Conservation (phyloP, 768 basidiomycete species). For the Trametes sanguinea region DNA sequence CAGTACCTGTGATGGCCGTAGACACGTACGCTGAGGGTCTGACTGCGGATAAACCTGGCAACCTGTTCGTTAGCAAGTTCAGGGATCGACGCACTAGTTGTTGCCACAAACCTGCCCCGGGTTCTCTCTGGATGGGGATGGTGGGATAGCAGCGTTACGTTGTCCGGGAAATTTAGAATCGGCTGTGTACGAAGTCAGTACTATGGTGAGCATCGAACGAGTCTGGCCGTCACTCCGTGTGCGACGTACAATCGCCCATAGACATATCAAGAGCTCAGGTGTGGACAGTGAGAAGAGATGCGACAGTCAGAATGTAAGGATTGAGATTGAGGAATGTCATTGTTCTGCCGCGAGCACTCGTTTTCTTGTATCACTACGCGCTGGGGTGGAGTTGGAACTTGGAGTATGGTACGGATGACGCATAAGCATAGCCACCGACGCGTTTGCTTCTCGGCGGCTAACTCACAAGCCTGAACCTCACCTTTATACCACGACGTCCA, state of each 20-base stretch:
- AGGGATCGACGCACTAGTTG: not conserved
- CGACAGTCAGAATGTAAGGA: too few relatives aligned
- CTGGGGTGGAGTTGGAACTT: not conserved
- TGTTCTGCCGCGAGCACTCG: too few relatives aligned
- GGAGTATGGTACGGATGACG: slow-evolving; percentile 1
- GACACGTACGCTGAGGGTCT: slow-evolving; percentile 40
- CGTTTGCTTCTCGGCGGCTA: not conserved
- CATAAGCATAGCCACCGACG: slow-evolving; percentile 2
- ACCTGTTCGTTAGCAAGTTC: not conserved
- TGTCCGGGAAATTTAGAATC: slow-evolving; percentile 48
- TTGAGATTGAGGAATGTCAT: too few relatives aligned
- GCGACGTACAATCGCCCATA: slow-evolving; percentile 5
- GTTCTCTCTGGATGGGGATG: slow-evolving; percentile 48
- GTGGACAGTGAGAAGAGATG: too few relatives aligned
- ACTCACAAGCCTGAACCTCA: not conserved
- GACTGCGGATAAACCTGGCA: slow-evolving; percentile 50
- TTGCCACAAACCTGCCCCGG: slow-evolving; percentile 42
- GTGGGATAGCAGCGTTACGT: slow-evolving; percentile 39
- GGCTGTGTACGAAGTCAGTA: slow-evolving; percentile 8
- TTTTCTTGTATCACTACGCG: too few relatives aligned
- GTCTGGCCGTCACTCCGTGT: too few relatives aligned
- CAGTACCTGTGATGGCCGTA: not conserved
- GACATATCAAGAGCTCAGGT: not conserved
- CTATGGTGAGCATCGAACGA: not conserved
- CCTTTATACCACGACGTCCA: too few relatives aligned